Evolutionary conservation across 2,329 filamentous ascomycete species (phyloP).

Genomic region (Penicillium vulpinum): DNA sequence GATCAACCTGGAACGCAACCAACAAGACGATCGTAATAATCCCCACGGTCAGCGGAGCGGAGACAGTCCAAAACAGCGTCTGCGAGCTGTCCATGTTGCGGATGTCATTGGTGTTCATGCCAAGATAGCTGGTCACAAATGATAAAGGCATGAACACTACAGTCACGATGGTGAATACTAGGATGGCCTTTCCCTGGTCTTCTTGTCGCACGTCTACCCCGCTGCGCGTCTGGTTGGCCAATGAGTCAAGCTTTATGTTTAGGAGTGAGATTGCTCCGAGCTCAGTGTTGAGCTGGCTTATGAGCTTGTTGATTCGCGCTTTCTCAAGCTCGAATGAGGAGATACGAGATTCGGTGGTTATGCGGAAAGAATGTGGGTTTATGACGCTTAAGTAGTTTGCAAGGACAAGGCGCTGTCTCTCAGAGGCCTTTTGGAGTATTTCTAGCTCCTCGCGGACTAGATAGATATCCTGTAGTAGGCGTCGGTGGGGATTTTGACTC

Average conservation of each 20-base stretch:
- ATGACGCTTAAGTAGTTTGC: background rate
- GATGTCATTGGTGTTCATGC: constrained; percentile 34
- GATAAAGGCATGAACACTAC: constrained; percentile 34
- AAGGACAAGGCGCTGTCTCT: background rate
- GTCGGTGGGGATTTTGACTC: background rate
- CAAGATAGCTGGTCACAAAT: constrained; percentile 35
- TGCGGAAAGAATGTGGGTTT: background rate
- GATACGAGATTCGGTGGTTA: background rate
- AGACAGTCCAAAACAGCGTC: constrained; percentile 26
- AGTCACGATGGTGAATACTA: constrained; percentile 35
- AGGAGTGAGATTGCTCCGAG: background rate
- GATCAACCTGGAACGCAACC: background rate
- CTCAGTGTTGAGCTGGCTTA: background rate
- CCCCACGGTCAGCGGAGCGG: constrained; percentile 3
- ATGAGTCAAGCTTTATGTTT: background rate
- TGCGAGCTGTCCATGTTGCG: constrained; percentile 20
- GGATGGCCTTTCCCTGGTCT: constrained; percentile 27
- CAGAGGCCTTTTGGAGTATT: background rate
- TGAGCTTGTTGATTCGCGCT: background rate
- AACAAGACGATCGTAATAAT: background rate
- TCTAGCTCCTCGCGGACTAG: background rate
- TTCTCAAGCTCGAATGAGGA: background rate
- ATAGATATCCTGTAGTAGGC: background rate
- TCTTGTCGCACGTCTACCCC: background rate
- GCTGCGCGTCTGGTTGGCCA: background rate